Evolutionary conservation across 2,329 filamentous ascomycete genomes (phyloP).

Genomic region (Aquanectria penicillioides): DNA sequence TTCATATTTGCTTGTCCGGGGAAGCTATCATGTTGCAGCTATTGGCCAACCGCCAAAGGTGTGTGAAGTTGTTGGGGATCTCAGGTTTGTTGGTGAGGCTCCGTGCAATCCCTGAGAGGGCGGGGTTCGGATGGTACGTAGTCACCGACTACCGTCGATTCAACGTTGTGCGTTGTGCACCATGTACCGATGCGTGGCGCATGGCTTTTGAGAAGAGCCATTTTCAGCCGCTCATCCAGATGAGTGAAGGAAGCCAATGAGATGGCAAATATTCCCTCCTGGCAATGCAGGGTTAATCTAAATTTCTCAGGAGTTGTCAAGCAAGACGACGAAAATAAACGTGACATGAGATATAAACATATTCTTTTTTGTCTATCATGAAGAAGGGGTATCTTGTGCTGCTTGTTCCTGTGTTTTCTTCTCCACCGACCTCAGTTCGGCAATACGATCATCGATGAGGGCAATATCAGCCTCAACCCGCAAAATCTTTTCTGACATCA

Average conservation of each 20-base stretch:
- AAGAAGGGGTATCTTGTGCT: constrained; percentile 13
- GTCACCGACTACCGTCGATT: constrained; percentile 3
- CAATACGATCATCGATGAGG: constrained; percentile 80
- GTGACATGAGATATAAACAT: not conserved
- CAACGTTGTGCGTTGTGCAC: not conserved
- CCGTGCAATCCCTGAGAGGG: constrained; percentile 15
- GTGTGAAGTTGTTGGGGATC: constrained; percentile 24
- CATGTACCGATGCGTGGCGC: constrained; percentile 17
- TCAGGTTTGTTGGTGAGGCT: constrained; percentile 22
- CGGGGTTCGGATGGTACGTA: constrained; percentile 15
- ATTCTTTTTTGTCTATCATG: constrained; percentile 17
- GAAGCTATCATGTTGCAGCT: not conserved
- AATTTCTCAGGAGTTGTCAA: not conserved
- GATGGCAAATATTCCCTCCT: not conserved
- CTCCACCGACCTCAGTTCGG: constrained; percentile 40
- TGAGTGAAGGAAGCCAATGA: constrained; percentile 1
- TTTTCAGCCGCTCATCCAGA: constrained; percentile 1
- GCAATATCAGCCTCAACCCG: constrained; percentile 81
- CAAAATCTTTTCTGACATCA: constrained; percentile 77
- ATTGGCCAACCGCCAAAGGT: constrained; percentile 9
- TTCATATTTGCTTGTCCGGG: not conserved
- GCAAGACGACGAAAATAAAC: not conserved
- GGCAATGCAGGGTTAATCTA: not conserved
- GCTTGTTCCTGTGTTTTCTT: constrained; percentile 24
- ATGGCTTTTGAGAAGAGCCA: constrained; percentile 8